Base-by-base conservation (phyloP, 1,139 yeast genomes). In the Pichia sp. region DNA sequence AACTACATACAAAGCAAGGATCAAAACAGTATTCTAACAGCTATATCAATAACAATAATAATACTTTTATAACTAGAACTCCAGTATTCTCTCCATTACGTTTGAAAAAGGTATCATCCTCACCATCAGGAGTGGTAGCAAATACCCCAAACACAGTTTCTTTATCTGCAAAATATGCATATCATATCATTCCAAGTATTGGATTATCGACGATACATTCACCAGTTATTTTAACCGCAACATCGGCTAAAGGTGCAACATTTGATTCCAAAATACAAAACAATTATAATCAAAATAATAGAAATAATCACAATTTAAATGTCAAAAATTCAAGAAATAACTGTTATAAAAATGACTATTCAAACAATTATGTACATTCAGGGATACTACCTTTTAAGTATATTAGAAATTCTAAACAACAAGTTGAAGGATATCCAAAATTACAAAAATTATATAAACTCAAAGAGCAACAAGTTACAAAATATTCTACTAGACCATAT, bases 361-460 rank as follows among this genome's bases (percentile, higher is more conserved):
- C 86, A 11, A 81, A 83, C 52, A 69, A 79, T 49, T 82, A 75
- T 56, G 63, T 87, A 31, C 84, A 79, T 48, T 66, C 80, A 0
- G 82, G 80, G 0, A 61, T 64, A 9, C 55, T 70, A 4, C 95
- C 96, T 0, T 78, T 77, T 31, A 65, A 65, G 22, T 77, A 72
- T 52, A 77, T 89, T 26, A 70, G 81, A 40, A 88, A 89, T 59
- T 66, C 76, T 3, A 64, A 65, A 24, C 73, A 76, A 44, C 80
- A 89, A 2, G 74, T 80, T 2, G 81, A 76, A 44, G 96, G 96
- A 2, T 89, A 89, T 53, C 96, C 96, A 3, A 84, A 84, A 57
- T 67, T 88, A 20, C 84, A 80, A 50, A 71, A 69, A 51, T 64
- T 89, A 32, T 82, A 82, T 50, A 69, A 72, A 35, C 66, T 87